Evolutionary conservation across 2,329 filamentous ascomycete species (phyloP).

Genomic region (Colletotrichum sp.): DNA sequence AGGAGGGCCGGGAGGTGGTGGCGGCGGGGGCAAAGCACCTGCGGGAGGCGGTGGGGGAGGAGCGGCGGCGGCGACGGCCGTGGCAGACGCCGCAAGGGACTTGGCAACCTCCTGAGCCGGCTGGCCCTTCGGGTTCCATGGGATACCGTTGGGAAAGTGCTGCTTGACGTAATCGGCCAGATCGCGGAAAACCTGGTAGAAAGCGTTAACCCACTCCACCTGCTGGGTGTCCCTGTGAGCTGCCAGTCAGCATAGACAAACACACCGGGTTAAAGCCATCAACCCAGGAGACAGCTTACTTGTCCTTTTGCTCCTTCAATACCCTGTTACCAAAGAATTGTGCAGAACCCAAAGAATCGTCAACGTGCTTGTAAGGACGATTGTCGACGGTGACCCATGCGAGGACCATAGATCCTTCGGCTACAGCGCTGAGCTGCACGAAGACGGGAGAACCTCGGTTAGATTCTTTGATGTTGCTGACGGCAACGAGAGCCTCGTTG

Average conservation of each 20-base stretch:
- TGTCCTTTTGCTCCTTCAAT: constrained; percentile 85
- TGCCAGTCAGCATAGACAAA: not conserved
- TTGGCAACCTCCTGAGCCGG: constrained; percentile 71
- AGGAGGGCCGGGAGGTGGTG: constrained; percentile 74
- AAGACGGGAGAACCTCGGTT: constrained; percentile 79
- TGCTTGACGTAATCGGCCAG: constrained; percentile 85
- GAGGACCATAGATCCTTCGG: constrained; percentile 87
- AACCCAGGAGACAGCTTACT: constrained; percentile 36
- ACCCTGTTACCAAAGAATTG: constrained; percentile 97
- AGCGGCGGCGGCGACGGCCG: constrained; percentile 39
- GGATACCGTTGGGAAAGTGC: constrained; percentile 78
- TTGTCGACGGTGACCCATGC: constrained; percentile 88
- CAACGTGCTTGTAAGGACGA: constrained; percentile 85
- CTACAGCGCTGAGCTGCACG: constrained; percentile 84
- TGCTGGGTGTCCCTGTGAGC: constrained; percentile 74
- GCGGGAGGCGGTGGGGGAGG: constrained; percentile 58
- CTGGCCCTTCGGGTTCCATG: constrained; percentile 83
- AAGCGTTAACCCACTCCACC: constrained; percentile 89
- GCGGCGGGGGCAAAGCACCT: constrained; percentile 65
- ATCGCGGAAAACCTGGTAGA: constrained; percentile 87
- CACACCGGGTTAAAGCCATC: not conserved
- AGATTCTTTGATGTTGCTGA: constrained; percentile 80
- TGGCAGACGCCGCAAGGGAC: constrained; percentile 56
- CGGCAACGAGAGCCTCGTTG: constrained; percentile 79
- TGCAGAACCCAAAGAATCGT: constrained; percentile 80